Conservation (phyloP, 352 stramenopile species). For the Thraustochytrium sp. region DNA sequence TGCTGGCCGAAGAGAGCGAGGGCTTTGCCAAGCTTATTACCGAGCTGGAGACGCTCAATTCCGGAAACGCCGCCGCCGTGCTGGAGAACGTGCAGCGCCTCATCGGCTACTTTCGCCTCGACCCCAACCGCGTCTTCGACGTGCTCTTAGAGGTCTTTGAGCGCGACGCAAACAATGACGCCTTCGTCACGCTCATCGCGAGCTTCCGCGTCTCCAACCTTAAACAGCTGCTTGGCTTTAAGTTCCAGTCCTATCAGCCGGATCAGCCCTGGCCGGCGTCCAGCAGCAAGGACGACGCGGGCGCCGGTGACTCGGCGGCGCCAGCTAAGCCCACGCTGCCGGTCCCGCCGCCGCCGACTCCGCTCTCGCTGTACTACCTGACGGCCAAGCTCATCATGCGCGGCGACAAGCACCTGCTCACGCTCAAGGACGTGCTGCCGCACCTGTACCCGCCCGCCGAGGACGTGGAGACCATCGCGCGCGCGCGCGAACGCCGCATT, state of each 20-base stretch:
- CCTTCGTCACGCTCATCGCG: background rate
- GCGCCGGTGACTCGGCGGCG: too few species aligned
- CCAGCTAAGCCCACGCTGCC: background rate
- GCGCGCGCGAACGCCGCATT: background rate
- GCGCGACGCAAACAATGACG: slow-evolving; percentile 1
- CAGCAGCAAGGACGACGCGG: background rate
- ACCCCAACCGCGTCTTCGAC: slow-evolving; percentile 35
- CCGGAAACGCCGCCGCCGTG: background rate
- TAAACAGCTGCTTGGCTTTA: slow-evolving; percentile 34
- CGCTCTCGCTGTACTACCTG: background rate
- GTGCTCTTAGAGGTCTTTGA: slow-evolving; percentile 58
- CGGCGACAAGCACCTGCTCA: background rate
- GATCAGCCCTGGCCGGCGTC: background rate
- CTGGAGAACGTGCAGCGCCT: slow-evolving; percentile 14
- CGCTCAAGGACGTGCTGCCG: background rate
- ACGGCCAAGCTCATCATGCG: background rate
- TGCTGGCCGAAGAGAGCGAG: slow-evolving; percentile 91
- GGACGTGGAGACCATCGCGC: background rate
- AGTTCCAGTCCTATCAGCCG: slow-evolving; percentile 32
- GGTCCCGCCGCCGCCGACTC: background rate
- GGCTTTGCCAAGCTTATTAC: slow-evolving; percentile 76
- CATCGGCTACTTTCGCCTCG: slow-evolving; percentile 40
- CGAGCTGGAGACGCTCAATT: background rate
- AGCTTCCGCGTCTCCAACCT: slow-evolving; percentile 12
- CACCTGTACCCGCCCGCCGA: background rate